Conservation (phyloP, 331 rosid genomes). For the Malus hybrid region DNA sequence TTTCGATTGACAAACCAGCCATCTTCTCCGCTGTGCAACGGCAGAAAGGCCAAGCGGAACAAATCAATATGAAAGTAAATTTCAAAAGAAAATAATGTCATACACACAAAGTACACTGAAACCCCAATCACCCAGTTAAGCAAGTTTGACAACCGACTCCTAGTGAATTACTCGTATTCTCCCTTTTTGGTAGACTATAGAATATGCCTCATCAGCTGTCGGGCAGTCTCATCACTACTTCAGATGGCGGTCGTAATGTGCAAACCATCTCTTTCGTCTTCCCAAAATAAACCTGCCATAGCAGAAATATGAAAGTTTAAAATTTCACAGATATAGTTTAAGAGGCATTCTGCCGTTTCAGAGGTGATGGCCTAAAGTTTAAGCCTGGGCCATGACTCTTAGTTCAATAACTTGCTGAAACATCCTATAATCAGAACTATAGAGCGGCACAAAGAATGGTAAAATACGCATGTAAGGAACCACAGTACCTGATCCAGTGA, state of each 20-base stretch:
- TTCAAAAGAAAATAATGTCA: neutral
- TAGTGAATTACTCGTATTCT: neutral
- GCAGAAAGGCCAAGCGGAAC: neutral
- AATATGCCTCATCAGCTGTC: slow-evolving; percentile 22
- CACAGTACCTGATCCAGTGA: slow-evolving; percentile 82
- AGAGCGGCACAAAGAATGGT: neutral
- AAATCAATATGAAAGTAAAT: neutral
- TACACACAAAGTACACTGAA: neutral
- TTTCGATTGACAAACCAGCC: neutral
- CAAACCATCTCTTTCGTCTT: slow-evolving; percentile 98
- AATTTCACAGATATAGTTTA: too few relatives aligned
- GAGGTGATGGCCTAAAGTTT: neutral
- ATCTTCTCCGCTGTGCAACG: neutral
- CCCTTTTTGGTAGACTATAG: neutral
- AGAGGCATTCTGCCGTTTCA: too few relatives aligned
- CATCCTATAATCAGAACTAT: neutral
- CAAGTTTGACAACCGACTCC: neutral
- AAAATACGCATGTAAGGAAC: neutral
- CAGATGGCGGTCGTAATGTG: slow-evolving; percentile 87
- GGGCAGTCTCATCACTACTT: slow-evolving; percentile 74
- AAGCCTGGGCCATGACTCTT: neutral
- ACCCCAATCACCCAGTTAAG: neutral
- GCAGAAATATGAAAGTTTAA: neutral
- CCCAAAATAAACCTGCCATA: slow-evolving; percentile 74
- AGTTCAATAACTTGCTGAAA: neutral